Base-by-base conservation (phyloP, 164 flowering plant genomes). In the Brasenia schreberi region DNA sequence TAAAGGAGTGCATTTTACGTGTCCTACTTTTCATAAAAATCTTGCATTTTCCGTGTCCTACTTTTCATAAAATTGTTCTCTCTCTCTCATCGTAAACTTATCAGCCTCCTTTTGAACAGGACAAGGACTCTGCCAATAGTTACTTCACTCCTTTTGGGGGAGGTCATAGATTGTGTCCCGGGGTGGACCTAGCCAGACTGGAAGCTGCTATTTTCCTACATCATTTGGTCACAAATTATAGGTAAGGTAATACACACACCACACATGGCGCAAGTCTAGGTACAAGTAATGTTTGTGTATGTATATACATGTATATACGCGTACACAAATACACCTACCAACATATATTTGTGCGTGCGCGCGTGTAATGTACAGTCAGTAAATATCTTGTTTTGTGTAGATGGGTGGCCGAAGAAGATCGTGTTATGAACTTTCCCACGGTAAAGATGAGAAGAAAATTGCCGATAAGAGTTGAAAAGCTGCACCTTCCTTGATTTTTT, bases 91-190 rank as follows among this genome's bases (percentile, higher is more conserved):
- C 19, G 27, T 23, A 23, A 23, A 23, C 27, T 23, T 23, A 23
- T 23, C 27, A 23, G 27, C 27, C 27, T 23, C 27, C 27, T 23
- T 23, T 43, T 65, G 17, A 39, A 19, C 84, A 89, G 95, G 83
- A 81, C 44, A 87, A 76, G 76, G 91, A 89, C 66, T 68, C 69
- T 62, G 80, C 80, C 68, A 78, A 64, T 67, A 59, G 79, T 65
- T 83, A 76, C 72, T 92, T 93, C 77, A 88, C 90, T 43, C 96
- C 99, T 42, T 94, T 94, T 76, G 99, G 99, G 43, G 99, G 99
- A 52, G 99, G 99, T 14, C 96, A 83, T 68, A 85, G 99, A 73
- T 78, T 94, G 45, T 91, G 99, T 67, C 99, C 99, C 49, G 99
- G 97, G 0, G 76, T 87, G 71, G 99, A 94, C 72, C 73, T 91